Evolutionary conservation across 2,329 filamentous ascomycete genomes (phyloP).

Genomic region (Calonectria pteridis): DNA sequence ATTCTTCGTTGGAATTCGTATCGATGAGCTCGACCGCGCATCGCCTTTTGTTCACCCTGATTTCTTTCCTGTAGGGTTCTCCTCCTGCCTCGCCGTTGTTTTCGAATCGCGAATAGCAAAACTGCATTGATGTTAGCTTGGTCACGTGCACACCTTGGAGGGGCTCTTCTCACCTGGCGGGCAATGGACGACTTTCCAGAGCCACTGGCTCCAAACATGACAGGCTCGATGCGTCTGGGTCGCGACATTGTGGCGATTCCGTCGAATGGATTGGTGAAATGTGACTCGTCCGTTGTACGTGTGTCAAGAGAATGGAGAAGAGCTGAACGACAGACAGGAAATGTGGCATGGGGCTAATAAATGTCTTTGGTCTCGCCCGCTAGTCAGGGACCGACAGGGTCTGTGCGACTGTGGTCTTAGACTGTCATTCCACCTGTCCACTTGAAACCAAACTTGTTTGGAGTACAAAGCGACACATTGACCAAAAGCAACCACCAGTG

Average conservation of each 20-base stretch:
- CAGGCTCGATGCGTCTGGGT: not conserved
- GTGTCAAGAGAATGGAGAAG: not conserved
- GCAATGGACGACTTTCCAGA: constrained; percentile 8
- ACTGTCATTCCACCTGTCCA: not conserved
- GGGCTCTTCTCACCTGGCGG: not conserved
- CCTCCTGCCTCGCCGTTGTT: not conserved
- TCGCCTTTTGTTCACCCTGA: not conserved
- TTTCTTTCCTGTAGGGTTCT: not conserved
- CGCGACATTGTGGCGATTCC: not conserved
- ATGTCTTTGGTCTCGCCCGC: not conserved
- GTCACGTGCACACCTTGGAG: no score
- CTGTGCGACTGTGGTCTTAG: not conserved
- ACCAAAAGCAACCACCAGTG: not conserved
- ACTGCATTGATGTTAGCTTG: not conserved
- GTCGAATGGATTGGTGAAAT: not conserved
- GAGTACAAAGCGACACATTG: not conserved
- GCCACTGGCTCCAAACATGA: not conserved
- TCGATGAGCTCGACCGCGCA: not conserved
- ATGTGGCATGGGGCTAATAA: not conserved
- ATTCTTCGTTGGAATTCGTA: not conserved
- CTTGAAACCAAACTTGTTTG: constrained; percentile 3
- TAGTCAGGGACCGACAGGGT: not conserved
- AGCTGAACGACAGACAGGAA: not conserved
- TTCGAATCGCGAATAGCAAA: not conserved
- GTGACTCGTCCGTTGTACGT: no score